Evolutionary conservation across 2,329 filamentous ascomycete genomes (phyloP).

Genomic region (Zymoseptoria crescenta): DNA sequence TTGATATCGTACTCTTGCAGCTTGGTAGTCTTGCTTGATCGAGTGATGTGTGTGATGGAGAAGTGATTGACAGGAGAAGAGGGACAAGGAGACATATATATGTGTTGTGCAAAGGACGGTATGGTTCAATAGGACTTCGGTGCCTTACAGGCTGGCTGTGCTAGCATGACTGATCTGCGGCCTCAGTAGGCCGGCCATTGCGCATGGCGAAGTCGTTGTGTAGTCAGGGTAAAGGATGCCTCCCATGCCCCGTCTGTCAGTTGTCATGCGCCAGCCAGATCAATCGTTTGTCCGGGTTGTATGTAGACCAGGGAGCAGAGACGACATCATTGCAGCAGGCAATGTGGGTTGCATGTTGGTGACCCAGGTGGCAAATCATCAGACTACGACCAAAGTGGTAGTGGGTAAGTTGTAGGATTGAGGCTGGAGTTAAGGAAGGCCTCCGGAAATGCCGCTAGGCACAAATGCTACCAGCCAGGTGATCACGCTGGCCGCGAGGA

Average conservation of each 20-base stretch:
- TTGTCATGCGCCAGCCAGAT: not conserved
- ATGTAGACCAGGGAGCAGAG: not conserved
- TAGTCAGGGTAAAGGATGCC: not conserved
- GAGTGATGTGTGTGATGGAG: not conserved
- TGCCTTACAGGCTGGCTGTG: not conserved
- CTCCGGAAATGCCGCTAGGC: not conserved
- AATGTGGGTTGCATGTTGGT: not conserved
- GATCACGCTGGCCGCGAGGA: not conserved
- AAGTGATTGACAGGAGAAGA: not conserved
- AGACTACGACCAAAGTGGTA: not conserved
- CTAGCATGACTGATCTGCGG: not conserved
- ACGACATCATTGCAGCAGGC: not conserved
- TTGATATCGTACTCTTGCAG: not conserved
- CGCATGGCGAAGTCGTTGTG: not conserved
- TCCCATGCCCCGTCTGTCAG: not conserved
- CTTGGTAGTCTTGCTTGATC: not conserved
- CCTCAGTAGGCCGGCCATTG: not conserved
- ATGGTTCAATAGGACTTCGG: not conserved
- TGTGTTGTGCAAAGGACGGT: not conserved
- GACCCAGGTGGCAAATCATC: not conserved
- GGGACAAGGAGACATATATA: not conserved
- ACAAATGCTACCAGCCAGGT: not conserved
- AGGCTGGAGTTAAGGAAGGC: not conserved
- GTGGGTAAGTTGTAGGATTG: not conserved
- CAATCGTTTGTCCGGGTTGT: not conserved